Percentiles rank a stretch among this genome's conserved stretches.
Conservation (phyloP, 768 basidiomycete genomes). For the Mycena indigotica region DNA sequence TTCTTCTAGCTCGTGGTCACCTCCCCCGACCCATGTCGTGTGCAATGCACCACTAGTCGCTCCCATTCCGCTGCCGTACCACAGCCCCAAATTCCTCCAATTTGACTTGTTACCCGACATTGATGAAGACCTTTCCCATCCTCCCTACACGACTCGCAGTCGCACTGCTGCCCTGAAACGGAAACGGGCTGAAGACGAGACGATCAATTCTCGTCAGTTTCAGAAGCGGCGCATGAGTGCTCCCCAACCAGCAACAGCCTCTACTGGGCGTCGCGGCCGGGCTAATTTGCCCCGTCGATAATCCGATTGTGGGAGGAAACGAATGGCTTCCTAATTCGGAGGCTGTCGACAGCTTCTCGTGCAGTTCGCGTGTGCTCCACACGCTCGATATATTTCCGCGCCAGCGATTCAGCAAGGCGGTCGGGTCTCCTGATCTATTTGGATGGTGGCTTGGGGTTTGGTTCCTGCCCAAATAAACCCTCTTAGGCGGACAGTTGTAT, state of each 20-base stretch:
- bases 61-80: constrained; percentile 69
- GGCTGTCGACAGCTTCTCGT: constrained; percentile 1
- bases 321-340: neutral
- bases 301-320: neutral
- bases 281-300: constrained; percentile 1
- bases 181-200: constrained; percentile 42
- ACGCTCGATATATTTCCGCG: neutral
- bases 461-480: neutral
- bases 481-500: neutral
- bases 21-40: constrained; percentile 49
- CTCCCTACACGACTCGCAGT: constrained; percentile 53
- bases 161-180: constrained; percentile 42
- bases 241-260: constrained; percentile 1
- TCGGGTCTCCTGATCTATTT: neutral
- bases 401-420: neutral
- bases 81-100: constrained; percentile 68
- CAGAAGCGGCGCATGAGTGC: constrained; percentile 23
- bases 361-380: neutral
- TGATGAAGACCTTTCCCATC: constrained; percentile 70
- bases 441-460: no score
- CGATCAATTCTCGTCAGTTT: constrained; percentile 15
- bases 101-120: constrained; percentile 62
- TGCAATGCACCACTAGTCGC: constrained; percentile 71
- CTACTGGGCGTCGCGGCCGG: neutral
- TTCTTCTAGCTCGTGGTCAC: constrained; percentile 26